Evolutionary conservation across 176 grass and related monocot genomes (phyloP).

Genomic region (Elaeis guineensis): DNA sequence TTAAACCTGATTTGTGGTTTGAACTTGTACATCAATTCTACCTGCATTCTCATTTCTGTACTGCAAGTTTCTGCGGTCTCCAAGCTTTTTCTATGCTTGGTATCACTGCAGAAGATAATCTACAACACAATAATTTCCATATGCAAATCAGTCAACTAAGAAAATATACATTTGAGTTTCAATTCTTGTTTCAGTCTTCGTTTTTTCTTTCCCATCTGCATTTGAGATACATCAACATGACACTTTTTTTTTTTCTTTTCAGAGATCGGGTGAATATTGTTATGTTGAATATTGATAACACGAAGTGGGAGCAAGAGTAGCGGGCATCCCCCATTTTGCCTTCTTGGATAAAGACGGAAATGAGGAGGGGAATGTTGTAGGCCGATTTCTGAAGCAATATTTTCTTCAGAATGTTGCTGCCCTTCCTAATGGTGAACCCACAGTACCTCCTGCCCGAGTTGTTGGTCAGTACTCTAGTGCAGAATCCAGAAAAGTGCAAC

Average conservation of each 20-base stretch:
- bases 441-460: conserved; percentile 65
- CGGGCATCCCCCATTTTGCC: conserved; percentile 89
- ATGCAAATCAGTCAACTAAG: too few species aligned
- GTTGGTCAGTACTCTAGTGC: conserved; percentile 71
- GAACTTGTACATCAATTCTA: too few species aligned
- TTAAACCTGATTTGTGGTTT: too few species aligned
- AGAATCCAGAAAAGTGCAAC: conserved; percentile 68
- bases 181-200: too few species aligned
- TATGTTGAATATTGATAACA: conserved; percentile 97
- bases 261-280: conserved; percentile 84
- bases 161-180: too few species aligned
- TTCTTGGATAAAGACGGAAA: conserved; percentile 91
- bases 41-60: too few species aligned
- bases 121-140: too few species aligned
- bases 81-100: too few species aligned
- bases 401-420: conserved; percentile 85
- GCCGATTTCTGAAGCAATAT: conserved; percentile 61
- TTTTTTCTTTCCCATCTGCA: too few species aligned
- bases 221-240: neutral
- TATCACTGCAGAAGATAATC: too few species aligned
- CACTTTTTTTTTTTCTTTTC: conserved; percentile 6
- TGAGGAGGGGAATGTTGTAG: conserved; percentile 90
- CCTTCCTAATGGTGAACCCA: conserved; percentile 64
- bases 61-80: too few species aligned
- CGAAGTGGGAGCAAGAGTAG: conserved; percentile 95